Conservation (phyloP, 306 rosid genomes). For the Cucurbita moschata region DNA sequence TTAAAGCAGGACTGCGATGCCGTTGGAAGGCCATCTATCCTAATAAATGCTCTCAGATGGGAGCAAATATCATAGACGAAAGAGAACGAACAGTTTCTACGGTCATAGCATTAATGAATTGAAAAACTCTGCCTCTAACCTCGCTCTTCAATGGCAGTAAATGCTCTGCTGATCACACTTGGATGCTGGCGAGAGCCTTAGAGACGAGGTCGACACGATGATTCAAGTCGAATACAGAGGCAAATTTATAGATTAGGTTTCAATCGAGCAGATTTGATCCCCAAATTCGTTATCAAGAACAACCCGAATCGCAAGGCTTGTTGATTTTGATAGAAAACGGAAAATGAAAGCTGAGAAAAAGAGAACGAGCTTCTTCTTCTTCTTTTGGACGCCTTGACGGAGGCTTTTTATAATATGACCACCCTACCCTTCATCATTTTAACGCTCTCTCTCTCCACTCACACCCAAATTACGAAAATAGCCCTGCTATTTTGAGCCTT, state of each 20-base stretch:
- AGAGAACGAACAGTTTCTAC: not conserved
- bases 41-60: conserved; percentile 42
- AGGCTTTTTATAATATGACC: not conserved
- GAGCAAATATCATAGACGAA: not conserved
- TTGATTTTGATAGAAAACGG: not conserved
- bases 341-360: not conserved
- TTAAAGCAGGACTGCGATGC: conserved; percentile 27
- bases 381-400: not conserved
- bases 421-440: not conserved
- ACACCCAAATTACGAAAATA: not conserved
- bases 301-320: not conserved
- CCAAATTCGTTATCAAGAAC: not conserved
- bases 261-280: not conserved
- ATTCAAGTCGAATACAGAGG: not conserved
- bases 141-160: conserved; percentile 11
- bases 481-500: not conserved
- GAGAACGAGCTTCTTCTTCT: not conserved
- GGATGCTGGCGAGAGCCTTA: not conserved
- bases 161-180: conserved; percentile 3
- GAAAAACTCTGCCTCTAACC: conserved; percentile 20
- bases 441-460: not conserved
- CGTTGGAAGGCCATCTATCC: conserved; percentile 51
- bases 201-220: not conserved
- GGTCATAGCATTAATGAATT: not conserved
- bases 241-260: not conserved